phyloP scores from a whole-genome alignment of 306 rosid genomes.

The Ormosia semicastrata region DNA sequence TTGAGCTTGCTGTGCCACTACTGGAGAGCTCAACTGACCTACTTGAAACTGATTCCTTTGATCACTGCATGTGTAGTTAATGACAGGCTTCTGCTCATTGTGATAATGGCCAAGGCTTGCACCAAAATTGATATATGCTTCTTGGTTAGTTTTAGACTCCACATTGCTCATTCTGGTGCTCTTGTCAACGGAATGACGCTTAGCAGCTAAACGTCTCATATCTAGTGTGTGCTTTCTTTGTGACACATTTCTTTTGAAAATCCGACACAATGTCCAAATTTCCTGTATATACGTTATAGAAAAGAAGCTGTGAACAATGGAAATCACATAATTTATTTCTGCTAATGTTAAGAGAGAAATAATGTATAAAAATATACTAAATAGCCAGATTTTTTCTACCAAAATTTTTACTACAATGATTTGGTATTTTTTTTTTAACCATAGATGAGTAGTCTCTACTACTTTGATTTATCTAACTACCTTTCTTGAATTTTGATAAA shows the following conservation, averaged over 20 bases:
- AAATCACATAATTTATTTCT: neutral
- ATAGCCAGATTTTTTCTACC: neutral
- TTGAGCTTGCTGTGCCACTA: constrained; percentile 29
- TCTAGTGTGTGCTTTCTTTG: constrained; percentile 54
- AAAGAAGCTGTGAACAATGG: neutral
- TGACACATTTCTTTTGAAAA: constrained; percentile 66
- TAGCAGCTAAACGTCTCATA: constrained; percentile 43
- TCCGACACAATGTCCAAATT: constrained; percentile 91
- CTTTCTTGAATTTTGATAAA: too few relatives aligned
- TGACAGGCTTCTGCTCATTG: constrained; percentile 41
- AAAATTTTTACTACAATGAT: too few relatives aligned
- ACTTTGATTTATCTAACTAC: too few relatives aligned
- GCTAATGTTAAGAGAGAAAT: neutral
- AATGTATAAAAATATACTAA: too few relatives aligned
- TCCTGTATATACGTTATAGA: constrained; percentile 50
- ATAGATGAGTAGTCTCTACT: too few relatives aligned
- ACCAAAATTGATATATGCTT: constrained; percentile 55
- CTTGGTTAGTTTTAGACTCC: constrained; percentile 37
- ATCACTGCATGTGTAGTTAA: constrained; percentile 1
- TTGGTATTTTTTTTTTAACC: too few relatives aligned
- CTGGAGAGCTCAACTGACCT: constrained; percentile 25
- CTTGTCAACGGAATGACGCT: constrained; percentile 30
- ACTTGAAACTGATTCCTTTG: constrained; percentile 28
- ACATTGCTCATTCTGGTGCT: constrained; percentile 21
- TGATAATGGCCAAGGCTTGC: constrained; percentile 19